Percentiles rank a stretch among this genome's conserved stretches.
These are phyloP conservation scores for Russula dissimulans DNA, from an alignment of 768 basidiomycete genomes.

Conservation along the genomic window DNA sequence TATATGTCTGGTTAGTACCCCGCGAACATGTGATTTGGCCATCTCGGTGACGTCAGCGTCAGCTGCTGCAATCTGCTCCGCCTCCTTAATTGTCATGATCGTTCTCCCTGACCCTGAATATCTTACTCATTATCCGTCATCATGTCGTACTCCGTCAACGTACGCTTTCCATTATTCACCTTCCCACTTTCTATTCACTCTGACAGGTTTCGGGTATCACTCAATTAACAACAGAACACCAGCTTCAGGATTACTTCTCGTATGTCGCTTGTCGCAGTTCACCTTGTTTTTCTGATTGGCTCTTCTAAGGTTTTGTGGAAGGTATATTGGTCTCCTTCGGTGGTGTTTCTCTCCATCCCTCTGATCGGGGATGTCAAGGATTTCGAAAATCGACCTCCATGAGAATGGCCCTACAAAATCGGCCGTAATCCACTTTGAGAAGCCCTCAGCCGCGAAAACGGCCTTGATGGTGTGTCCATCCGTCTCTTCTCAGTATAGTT, in stretches of 20 bases:
- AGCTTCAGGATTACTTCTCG: conserved; percentile 78
- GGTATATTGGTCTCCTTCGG: conserved; percentile 33
- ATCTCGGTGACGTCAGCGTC: too few relatives aligned
- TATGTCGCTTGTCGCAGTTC: conserved; percentile 29
- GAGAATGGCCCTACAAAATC: conserved; percentile 31
- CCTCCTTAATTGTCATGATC: too few relatives aligned
- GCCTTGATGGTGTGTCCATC: conserved; percentile 57
- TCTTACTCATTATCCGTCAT: too few relatives aligned
- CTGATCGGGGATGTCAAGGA: conserved; percentile 35
- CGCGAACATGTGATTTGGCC: too few relatives aligned
- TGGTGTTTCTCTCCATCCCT: not conserved
- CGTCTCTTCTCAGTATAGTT: not conserved
- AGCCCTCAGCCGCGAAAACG: conserved; percentile 73
- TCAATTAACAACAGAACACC: conserved; percentile 50
- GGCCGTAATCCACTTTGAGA: conserved; percentile 80
- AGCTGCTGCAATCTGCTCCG: too few relatives aligned
- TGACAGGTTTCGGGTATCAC: conserved; percentile 64
- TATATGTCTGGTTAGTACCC: too few relatives aligned
- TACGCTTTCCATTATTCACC: not conserved
- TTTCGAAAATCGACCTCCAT: conserved; percentile 53
- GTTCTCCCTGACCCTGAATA: too few relatives aligned
- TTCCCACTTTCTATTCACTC: not conserved
- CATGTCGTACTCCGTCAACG: conserved; percentile 13
- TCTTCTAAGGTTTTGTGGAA: conserved; percentile 71
- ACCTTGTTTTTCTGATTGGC: not conserved